Evolutionary conservation across 371 early-diverging fungal species (phyloP).

Genomic region (Lichtheimia corymbifera): DNA sequence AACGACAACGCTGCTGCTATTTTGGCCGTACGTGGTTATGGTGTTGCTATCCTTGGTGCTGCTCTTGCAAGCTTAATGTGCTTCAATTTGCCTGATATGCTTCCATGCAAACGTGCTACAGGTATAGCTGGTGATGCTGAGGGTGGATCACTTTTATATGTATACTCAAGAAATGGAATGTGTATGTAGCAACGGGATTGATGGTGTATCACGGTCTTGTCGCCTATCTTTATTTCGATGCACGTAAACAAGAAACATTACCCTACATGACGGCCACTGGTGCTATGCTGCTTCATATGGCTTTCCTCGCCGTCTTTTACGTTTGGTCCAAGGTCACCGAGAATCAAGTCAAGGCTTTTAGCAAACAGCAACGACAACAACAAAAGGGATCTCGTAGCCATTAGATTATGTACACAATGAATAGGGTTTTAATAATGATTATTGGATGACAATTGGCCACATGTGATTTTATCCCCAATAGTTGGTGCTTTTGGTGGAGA

Average conservation of each 20-base stretch:
- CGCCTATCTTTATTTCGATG: constrained; percentile 29
- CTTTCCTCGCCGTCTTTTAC: constrained; percentile 29
- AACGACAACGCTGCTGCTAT: constrained; percentile 15
- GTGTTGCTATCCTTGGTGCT: constrained; percentile 29
- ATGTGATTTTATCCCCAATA: too few species aligned
- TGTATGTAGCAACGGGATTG: constrained; percentile 29
- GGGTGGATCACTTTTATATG: not conserved
- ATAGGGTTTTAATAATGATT: too few species aligned
- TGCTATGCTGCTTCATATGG: constrained; percentile 22
- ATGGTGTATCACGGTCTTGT: constrained; percentile 36
- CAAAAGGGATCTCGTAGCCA: not conserved
- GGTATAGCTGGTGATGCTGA: constrained; percentile 20
- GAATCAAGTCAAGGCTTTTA: constrained; percentile 38
- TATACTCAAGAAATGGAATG: not conserved
- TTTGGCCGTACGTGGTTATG: constrained; percentile 31
- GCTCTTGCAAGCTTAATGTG: constrained; percentile 30
- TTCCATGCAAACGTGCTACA: constrained; percentile 47
- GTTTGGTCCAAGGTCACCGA: constrained; percentile 46
- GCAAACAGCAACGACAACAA: constrained; percentile 7
- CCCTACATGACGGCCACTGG: constrained; percentile 15
- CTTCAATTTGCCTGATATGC: constrained; percentile 39
- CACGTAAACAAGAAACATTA: constrained; percentile 27
- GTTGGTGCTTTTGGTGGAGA: too few species aligned
- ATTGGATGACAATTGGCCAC: too few species aligned
- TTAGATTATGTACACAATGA: too few species aligned